Evolutionary conservation across 1,284 basidiomycete genomes (phyloP).

Genomic region (Wolfiporia cocos): DNA sequence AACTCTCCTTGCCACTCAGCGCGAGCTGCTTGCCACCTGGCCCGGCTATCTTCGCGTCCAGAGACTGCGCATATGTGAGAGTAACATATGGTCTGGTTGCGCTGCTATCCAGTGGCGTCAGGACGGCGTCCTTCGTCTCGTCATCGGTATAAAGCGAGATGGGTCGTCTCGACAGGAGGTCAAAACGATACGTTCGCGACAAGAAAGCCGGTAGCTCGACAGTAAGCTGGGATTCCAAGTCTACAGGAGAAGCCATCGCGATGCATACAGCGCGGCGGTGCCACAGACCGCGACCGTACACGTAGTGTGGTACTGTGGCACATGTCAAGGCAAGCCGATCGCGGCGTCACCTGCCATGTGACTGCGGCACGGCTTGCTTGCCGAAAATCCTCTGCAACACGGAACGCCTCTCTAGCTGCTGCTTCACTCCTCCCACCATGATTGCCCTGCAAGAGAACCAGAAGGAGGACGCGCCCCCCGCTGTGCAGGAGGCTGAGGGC

Average conservation of each 20-base stretch:
- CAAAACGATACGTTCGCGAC: constrained; percentile 9
- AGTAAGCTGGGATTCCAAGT: too few relatives aligned
- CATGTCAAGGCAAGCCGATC: too few relatives aligned
- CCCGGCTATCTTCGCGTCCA: constrained; percentile 92
- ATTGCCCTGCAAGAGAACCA: constrained; percentile 11
- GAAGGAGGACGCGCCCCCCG: constrained; percentile 18
- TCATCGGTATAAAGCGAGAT: constrained; percentile 16
- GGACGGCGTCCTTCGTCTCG: constrained; percentile 2
- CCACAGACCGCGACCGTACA: too few relatives aligned
- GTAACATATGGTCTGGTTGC: constrained; percentile 57
- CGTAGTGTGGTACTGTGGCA: too few relatives aligned
- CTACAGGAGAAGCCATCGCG: too few relatives aligned
- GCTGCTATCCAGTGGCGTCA: constrained; percentile 12
- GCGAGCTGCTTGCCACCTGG: constrained; percentile 67
- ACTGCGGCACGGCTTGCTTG: neutral
- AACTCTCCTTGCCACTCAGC: constrained; percentile 83
- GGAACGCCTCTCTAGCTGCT: neutral
- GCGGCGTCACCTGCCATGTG: constrained; percentile 1
- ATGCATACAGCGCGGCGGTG: too few relatives aligned
- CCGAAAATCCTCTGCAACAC: neutral
- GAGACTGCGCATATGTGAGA: constrained; percentile 92
- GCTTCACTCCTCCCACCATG: neutral
- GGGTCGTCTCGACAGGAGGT: constrained; percentile 1
- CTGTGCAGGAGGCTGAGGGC: constrained; percentile 19
- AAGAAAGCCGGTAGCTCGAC: neutral